Evolutionary conservation across 768 basidiomycete genomes (phyloP), one percentile per base, ranked within the genome.

Genomic region (Lactarius vividus): DNA sequence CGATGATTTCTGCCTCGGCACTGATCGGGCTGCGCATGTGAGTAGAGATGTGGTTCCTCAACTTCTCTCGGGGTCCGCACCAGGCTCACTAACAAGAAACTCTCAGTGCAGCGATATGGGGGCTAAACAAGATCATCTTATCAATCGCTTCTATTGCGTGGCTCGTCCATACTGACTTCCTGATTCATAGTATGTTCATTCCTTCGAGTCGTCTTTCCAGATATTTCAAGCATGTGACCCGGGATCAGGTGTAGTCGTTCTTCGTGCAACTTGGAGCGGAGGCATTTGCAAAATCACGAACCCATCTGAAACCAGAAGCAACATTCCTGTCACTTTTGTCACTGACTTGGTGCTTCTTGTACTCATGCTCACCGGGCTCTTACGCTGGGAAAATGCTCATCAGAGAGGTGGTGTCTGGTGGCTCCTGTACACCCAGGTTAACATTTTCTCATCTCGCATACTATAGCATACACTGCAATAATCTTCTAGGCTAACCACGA

Each of bases 21-120:
- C 63, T 68, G 16, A 61, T 61, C n/a, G 53, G 64, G 18, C 44
- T 65, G 31, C 66, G 66, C 35, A 57, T 67, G 66, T 68, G 57
- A 39, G 64, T 31, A 18, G n/a, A 29, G 59, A n/a, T 15, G 16
- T 18, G 18, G 7, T 20, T 26, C 8, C 37, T 5, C 7, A 35
- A 35, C 35, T 35, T 11, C 35, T 35, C 35, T 35, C 35, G 7
- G 10, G 10, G 2, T 31, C 39, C 5, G 13, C 3, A 3, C 35
- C n/a, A n/a, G n/a, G n/a, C 9, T 8, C 15, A 33, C 53, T 7
- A 31, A 23, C 28, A 13, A 33, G 33, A 26, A 26, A 18, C 26
- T 40, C 59, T 40, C 59, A 65, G 64, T 33, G 6, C 28, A 13
- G 59, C 35, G 28, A 35, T 65, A 42, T 65, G 64, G 59, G 40